Percentiles rank a stretch among this genome's conserved stretches.
Conservation (phyloP, 331 rosid genomes). For the Malus hybrid region DNA sequence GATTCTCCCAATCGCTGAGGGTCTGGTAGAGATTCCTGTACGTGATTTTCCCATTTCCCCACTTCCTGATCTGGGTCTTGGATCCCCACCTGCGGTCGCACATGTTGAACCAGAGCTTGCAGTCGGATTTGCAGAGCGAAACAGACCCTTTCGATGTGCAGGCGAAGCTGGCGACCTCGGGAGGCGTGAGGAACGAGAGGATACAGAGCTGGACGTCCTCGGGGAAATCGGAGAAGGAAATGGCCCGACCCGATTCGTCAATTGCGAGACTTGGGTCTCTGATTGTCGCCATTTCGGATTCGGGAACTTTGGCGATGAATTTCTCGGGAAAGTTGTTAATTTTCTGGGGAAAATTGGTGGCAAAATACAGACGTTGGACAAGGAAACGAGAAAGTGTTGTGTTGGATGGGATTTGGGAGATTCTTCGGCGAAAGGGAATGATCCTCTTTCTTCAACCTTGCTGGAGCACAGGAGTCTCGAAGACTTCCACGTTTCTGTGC, state of each 20-base stretch:
- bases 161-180: constrained; percentile 59
- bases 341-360: neutral
- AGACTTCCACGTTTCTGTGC: neutral
- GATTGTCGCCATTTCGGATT: constrained; percentile 17
- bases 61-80: constrained; percentile 52
- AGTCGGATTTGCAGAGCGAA: constrained; percentile 49
- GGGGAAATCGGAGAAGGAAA: constrained; percentile 66
- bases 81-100: constrained; percentile 89
- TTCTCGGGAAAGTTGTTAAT: neutral
- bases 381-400: neutral
- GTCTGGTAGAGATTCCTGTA: constrained; percentile 58
- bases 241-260: constrained; percentile 2
- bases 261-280: neutral
- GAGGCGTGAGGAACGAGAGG: constrained; percentile 66
- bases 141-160: constrained; percentile 68
- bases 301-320: neutral
- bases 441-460: constrained; percentile 16
- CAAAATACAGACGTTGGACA: neutral
- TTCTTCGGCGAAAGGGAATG: constrained; percentile 24
- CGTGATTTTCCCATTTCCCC: constrained; percentile 51
- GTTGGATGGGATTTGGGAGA: constrained; percentile 3
- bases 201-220: constrained; percentile 81
- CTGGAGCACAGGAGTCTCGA: neutral
- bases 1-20: constrained; percentile 60
- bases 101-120: constrained; percentile 71